Evolutionary conservation across 2,329 filamentous ascomycete species (phyloP).

Genomic region (Xylariales sp.): DNA sequence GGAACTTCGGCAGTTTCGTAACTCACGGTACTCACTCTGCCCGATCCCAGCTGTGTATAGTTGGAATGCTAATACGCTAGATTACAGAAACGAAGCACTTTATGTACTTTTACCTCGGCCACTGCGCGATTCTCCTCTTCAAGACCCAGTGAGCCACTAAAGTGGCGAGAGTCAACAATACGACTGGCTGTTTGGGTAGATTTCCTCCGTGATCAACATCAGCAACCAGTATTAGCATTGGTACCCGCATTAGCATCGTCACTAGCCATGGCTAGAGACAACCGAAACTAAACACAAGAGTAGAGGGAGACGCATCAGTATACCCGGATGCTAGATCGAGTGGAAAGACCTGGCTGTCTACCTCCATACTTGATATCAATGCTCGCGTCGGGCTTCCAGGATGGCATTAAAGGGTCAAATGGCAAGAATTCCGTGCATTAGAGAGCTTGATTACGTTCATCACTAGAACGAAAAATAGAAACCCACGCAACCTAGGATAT

Average conservation of each 20-base stretch:
- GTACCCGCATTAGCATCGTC: conserved; percentile 13
- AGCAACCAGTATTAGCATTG: conserved; percentile 12
- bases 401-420: conserved; percentile 8
- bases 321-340: conserved; percentile 14
- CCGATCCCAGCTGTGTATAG: background rate
- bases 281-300: conserved; percentile 9
- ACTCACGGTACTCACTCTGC: conserved; percentile 79
- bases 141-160: conserved; percentile 82
- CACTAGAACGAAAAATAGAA: conserved; percentile 14
- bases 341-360: conserved; percentile 3
- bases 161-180: conserved; percentile 3
- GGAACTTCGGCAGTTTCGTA: conserved; percentile 99
- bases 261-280: conserved; percentile 14
- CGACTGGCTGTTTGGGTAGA: conserved; percentile 15
- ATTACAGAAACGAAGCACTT: conserved; percentile 95
- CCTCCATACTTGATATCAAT: conserved; percentile 14
- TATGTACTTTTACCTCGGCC: conserved; percentile 99
- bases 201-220: conserved; percentile 10
- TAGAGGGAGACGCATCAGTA: conserved; percentile 18
- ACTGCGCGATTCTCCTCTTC: conserved; percentile 98
- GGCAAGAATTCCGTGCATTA: conserved; percentile 5
- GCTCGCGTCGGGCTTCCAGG: conserved; percentile 15
- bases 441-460: conserved; percentile 3
- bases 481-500: conserved; percentile 1
- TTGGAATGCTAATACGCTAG: conserved; percentile 30